Percentiles rank a stretch among this genome's conserved stretches.
These are phyloP conservation scores for Kingdonia uniflora DNA, from an alignment of 164 flowering plant genomes.

Conservation along the genomic window DNA sequence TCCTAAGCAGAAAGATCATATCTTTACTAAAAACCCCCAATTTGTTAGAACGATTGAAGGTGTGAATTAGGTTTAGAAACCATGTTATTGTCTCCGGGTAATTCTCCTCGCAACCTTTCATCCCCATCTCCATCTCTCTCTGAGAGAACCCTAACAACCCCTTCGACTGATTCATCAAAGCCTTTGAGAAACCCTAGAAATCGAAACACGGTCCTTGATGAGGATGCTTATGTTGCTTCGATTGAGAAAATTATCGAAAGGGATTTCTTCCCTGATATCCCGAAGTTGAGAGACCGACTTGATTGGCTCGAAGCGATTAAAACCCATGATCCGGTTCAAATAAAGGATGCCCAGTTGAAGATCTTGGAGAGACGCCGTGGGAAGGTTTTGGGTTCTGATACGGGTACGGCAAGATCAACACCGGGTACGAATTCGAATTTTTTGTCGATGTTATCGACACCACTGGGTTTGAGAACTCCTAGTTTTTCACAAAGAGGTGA, in stretches of 20 bases:
- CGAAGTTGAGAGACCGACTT: slow-evolving; percentile 79
- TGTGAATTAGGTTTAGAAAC: too few species aligned
- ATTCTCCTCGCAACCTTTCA: slow-evolving; percentile 67
- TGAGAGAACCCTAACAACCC: slow-evolving; percentile 6
- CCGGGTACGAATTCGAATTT: slow-evolving; percentile 44
- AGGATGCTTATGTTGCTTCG: slow-evolving; percentile 68
- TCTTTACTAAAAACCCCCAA: too few species aligned
- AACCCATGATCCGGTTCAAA: slow-evolving; percentile 61
- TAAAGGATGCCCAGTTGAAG: slow-evolving; percentile 91
- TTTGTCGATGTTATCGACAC: slow-evolving; percentile 27
- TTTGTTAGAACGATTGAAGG: too few species aligned
- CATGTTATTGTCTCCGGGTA: slow-evolving; percentile 90
- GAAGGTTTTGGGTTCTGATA: slow-evolving; percentile 10
- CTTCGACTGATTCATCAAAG: slow-evolving; percentile 10
- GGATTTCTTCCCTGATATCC: slow-evolving; percentile 86
- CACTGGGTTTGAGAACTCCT: slow-evolving; percentile 38
- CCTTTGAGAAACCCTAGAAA: slow-evolving; percentile 13
- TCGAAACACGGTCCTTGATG: slow-evolving; percentile 53
- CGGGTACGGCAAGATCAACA: slow-evolving; percentile 29
- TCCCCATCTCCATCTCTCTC: slow-evolving; percentile 41
- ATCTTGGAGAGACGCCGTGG: slow-evolving; percentile 67
- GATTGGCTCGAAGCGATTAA: slow-evolving; percentile 83
- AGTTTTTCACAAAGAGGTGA: slow-evolving; percentile 9
- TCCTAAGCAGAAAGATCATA: too few species aligned
- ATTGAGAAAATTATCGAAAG: slow-evolving; percentile 90